Evolutionary conservation across 108 stramenopile species (phyloP), one percentile per base, ranked within the genome.

Genomic region (Schizochytrium sp.): DNA sequence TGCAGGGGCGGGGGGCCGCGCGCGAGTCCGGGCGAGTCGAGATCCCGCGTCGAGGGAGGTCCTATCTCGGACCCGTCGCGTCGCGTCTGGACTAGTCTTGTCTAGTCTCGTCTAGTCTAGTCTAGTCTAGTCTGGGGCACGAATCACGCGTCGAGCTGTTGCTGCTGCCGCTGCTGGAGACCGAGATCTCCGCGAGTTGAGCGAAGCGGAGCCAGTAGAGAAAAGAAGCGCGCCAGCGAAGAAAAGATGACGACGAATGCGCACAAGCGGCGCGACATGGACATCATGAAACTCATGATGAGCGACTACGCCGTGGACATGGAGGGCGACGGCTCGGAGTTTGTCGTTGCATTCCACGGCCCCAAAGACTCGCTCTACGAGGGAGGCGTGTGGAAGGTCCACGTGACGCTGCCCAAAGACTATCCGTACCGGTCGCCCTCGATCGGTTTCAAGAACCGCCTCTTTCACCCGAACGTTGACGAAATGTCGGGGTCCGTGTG

Each of bases 391-490:
- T 93, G 92, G 92, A 88, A 91, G 69, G 92, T 93, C 29, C 92
- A 92, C 41, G 92, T 93, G 18, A 90, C 92, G 29, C 72, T 93
- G 69, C 92, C 92, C 4, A 88, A 48, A 47, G 92, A 93, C 43
- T 93, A 93, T 41, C 92, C 92, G 5, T 93, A 89, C 92, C 91
- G 90, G 58, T 90, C 90, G 12, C 92, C 92, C 5, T 92, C 92
- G 19, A 92, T 93, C 43, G 92, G 92, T 5, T 93, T 93, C 91
- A 87, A 88, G 28, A 93, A 92, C 91, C 55, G 91, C 23, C 91
- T 93, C 44, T 92, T 88, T 45, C 92, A 93, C 89, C 92, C 92
- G 5, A 93, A 93, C 55, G 92, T 93, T 28, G 92, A 92, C 47
- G 92, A 93, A 88, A 91, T 18, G 89, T 90, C 90, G 25, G 92